These are phyloP conservation scores for Neurospora tetrasperma DNA, from an alignment of 495 filamentous ascomycete genomes.

Conservation along the genomic window DNA sequence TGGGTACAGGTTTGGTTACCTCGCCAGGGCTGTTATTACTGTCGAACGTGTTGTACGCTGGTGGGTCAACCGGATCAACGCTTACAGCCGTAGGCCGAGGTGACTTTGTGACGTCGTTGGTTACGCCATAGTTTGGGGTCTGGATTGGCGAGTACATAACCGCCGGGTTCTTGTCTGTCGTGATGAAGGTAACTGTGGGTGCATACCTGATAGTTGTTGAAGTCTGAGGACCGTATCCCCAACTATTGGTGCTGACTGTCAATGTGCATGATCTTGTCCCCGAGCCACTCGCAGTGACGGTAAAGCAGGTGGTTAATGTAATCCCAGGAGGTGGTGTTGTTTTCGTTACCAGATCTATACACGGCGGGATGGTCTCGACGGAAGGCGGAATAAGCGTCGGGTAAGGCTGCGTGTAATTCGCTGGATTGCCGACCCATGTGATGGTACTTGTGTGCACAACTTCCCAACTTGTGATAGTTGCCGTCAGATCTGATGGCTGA, in stretches of 20 bases:
- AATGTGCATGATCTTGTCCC: conserved; percentile 19
- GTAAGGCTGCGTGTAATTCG: conserved; percentile 33
- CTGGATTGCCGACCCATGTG: conserved; percentile 33
- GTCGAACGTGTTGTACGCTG: conserved; percentile 18
- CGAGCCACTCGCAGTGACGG: conserved; percentile 3
- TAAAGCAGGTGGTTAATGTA: conserved; percentile 29
- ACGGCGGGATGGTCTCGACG: conserved; percentile 21
- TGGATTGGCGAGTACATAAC: conserved; percentile 30
- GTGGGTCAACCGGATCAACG: conserved; percentile 17
- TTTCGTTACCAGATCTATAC: conserved; percentile 14
- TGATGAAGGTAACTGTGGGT: conserved; percentile 27
- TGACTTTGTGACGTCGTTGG: conserved; percentile 2
- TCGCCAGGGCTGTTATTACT: conserved; percentile 6
- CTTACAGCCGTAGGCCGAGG: conserved; percentile 7
- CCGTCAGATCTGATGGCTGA: conserved; percentile 7
- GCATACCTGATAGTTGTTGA: not conserved
- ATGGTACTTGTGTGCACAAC: conserved; percentile 35
- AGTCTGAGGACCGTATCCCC: conserved; percentile 10
- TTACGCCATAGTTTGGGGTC: conserved; percentile 34
- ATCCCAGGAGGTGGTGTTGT: conserved; percentile 17
- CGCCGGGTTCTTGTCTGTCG: conserved; percentile 41
- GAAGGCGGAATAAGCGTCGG: conserved; percentile 26
- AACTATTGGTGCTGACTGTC: conserved; percentile 12
- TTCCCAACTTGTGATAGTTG: conserved; percentile 21
- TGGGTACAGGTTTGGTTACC: not conserved